Conservation (phyloP, 2,329 filamentous ascomycete genomes). For the Didymella keratinophila region DNA sequence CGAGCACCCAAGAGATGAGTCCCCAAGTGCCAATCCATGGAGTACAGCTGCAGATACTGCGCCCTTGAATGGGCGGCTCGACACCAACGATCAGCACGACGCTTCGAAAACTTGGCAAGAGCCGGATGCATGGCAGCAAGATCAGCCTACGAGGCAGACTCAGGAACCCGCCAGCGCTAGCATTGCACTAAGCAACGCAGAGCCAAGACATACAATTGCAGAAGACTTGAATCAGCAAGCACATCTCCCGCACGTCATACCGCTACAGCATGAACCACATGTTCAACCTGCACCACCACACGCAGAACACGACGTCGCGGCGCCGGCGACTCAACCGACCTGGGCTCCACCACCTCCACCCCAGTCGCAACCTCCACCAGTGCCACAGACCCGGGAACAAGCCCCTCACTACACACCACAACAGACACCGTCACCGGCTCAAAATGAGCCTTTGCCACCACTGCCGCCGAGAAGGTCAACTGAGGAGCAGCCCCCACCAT, state of each 20-base stretch:
- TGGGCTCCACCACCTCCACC: slow-evolving; percentile 10
- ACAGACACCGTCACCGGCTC: slow-evolving; percentile 22
- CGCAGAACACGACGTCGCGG: slow-evolving; percentile 1
- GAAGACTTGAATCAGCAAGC: slow-evolving; percentile 3
- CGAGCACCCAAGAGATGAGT: slow-evolving; percentile 31
- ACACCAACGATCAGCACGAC: neutral
- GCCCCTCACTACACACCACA: slow-evolving; percentile 10
- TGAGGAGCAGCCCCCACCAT: slow-evolving; percentile 44
- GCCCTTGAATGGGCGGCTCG: slow-evolving; percentile 16
- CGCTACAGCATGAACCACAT: neutral
- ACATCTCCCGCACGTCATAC: neutral
- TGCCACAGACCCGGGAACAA: slow-evolving; percentile 2
- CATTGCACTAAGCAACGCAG: slow-evolving; percentile 27
- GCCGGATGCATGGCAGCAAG: slow-evolving; percentile 43
- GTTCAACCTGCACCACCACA: slow-evolving; percentile 1
- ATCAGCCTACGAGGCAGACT: slow-evolving; percentile 32
- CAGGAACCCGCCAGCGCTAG: slow-evolving; percentile 30
- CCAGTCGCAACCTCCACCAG: slow-evolving; percentile 16
- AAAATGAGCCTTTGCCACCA: slow-evolving; percentile 39
- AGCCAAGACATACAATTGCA: neutral
- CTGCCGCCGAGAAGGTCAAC: slow-evolving; percentile 44
- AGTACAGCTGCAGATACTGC: slow-evolving; percentile 41
- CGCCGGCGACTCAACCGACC: slow-evolving; percentile 1
- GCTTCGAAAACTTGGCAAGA: slow-evolving; percentile 40
- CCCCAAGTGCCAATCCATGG: slow-evolving; percentile 40